Percentiles rank a stretch among this genome's conserved stretches.
Conservation (phyloP, 1,284 basidiomycete genomes). For the Trichosporon sp. region DNA sequence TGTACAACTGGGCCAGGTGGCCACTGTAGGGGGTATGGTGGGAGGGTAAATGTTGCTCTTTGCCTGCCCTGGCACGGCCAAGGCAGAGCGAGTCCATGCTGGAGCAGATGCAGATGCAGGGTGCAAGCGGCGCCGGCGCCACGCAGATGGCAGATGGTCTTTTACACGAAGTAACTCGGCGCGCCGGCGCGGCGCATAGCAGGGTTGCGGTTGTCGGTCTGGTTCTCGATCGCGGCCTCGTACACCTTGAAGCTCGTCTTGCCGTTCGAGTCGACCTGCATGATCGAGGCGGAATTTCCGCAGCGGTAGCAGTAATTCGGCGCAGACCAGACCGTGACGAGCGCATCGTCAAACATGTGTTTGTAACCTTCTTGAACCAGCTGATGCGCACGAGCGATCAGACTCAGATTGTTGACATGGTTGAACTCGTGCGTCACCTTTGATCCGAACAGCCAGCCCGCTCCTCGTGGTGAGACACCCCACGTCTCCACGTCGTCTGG, state of each 20-base stretch:
- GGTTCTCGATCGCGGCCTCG: constrained; percentile 77
- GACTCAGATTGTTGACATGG: constrained; percentile 72
- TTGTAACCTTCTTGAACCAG: constrained; percentile 97
- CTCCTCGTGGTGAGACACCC: constrained; percentile 90
- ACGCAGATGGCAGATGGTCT: no score
- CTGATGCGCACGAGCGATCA: constrained; percentile 90
- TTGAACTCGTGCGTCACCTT: constrained; percentile 82
- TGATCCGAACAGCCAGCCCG: constrained; percentile 91
- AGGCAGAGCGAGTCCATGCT: not conserved
- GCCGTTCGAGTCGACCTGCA: constrained; percentile 58
- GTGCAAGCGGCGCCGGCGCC: not conserved
- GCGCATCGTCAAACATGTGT: constrained; percentile 89
- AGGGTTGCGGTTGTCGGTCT: constrained; percentile 57
- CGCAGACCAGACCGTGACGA: constrained; percentile 97
- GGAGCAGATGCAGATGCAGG: not conserved
- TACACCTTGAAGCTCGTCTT: constrained; percentile 68
- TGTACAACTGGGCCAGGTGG: constrained; percentile 13
- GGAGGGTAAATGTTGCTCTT: not conserved
- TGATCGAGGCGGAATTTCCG: constrained; percentile 72
- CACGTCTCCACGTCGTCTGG: constrained; percentile 93
- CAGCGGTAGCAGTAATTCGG: constrained; percentile 92
- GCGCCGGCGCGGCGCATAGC: constrained; percentile 37
- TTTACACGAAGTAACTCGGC: constrained; percentile 24
- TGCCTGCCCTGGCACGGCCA: not conserved
- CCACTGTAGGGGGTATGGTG: not conserved